phyloP scores from a whole-genome alignment of 192 early-diverging fungal species.

The Phlyctochytrium bullatum region DNA sequence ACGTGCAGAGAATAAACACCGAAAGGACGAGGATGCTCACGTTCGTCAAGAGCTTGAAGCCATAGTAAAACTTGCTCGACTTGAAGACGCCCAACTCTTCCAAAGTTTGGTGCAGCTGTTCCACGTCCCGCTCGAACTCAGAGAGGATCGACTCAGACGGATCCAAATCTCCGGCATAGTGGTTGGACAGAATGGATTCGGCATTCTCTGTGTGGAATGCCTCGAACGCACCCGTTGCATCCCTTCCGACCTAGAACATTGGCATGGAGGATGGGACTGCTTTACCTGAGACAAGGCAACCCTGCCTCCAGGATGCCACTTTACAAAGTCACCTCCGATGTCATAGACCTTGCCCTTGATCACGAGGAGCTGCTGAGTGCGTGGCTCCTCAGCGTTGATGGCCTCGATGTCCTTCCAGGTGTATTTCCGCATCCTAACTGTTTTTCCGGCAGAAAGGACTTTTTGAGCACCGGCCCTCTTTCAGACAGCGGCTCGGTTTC shows the following conservation, averaged over 20 bases:
- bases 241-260: conserved; percentile 58
- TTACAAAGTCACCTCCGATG: conserved; percentile 66
- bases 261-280: conserved; percentile 14
- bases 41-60: conserved; percentile 57
- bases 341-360: conserved; percentile 82
- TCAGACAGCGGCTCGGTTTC: no score
- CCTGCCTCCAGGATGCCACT: conserved; percentile 74
- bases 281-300: conserved; percentile 70
- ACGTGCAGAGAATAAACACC: conserved; percentile 50
- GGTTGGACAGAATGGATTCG: conserved; percentile 65
- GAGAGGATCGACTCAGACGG: conserved; percentile 6
- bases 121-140: neutral
- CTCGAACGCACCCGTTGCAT: conserved; percentile 66
- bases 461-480: no score
- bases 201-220: conserved; percentile 71
- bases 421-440: no score
- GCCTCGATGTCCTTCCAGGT: conserved; percentile 47
- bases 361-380: conserved; percentile 47
- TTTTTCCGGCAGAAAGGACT: no score
- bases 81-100: conserved; percentile 57
- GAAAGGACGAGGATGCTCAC: conserved; percentile 49
- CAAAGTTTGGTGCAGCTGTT: conserved; percentile 25
- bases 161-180: conserved; percentile 70
- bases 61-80: conserved; percentile 69
- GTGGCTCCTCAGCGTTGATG: conserved; percentile 11